Evolutionary conservation across 805 yeast genomes (phyloP).

Genomic region (Myxozyma udenii): DNA sequence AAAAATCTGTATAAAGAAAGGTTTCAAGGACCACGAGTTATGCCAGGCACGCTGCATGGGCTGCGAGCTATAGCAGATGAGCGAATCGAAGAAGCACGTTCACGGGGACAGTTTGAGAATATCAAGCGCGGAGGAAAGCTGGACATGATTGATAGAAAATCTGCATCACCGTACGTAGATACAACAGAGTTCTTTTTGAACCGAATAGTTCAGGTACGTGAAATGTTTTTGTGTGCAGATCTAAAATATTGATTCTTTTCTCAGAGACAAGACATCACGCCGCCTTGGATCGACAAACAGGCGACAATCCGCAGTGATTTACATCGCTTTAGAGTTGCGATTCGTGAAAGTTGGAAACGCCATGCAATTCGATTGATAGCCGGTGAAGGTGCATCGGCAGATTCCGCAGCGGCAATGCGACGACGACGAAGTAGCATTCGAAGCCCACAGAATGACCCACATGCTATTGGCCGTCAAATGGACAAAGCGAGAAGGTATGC

Average conservation of each 20-base stretch:
- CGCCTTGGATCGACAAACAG: constrained; percentile 89
- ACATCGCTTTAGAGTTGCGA: constrained; percentile 45
- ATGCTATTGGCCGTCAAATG: constrained; percentile 6
- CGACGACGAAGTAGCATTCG: too few species aligned
- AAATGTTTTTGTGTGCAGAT: neutral
- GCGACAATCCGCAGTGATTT: constrained; percentile 52
- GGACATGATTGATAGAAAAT: constrained; percentile 38
- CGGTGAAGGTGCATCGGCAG: constrained; percentile 37
- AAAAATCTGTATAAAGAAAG: constrained; percentile 61
- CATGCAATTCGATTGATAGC: constrained; percentile 28
- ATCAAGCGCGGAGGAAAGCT: constrained; percentile 64
- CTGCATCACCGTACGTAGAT: constrained; percentile 57
- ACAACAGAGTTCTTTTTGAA: constrained; percentile 76
- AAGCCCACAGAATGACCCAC: neutral
- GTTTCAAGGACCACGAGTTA: constrained; percentile 52
- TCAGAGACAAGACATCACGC: constrained; percentile 67
- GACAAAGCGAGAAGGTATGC: constrained; percentile 12
- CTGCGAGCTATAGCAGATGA: constrained; percentile 66
- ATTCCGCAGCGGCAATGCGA: too few species aligned
- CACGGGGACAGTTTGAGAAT: constrained; percentile 64
- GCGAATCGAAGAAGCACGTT: constrained; percentile 68
- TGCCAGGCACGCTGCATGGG: constrained; percentile 38
- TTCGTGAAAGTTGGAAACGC: constrained; percentile 28
- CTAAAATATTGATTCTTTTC: neutral
- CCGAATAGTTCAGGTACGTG: constrained; percentile 52